A percentile compares a stretch with the other conserved stretches of the same genome.
Evolutionary conservation across 192 early-diverging fungal species (phyloP).

Genomic region (Backusella luteola): DNA sequence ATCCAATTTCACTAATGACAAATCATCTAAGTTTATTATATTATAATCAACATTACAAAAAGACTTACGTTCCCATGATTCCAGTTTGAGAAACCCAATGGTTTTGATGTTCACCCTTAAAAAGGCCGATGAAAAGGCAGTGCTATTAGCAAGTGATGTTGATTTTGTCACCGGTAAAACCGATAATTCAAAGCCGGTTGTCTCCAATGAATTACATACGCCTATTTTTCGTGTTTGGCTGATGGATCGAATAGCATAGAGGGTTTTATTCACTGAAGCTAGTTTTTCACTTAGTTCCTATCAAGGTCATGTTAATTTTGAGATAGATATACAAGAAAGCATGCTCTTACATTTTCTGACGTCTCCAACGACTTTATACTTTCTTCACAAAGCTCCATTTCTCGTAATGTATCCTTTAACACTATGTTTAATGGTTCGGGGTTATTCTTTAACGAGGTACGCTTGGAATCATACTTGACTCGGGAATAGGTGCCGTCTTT

Average conservation of each 20-base stretch:
- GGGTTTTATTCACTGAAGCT: neutral
- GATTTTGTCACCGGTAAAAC: neutral
- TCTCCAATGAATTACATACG: neutral
- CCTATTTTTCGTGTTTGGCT: neutral
- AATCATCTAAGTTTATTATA: too few species aligned
- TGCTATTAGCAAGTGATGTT: neutral
- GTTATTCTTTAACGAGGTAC: neutral
- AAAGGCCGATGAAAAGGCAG: neutral
- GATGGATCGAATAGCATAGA: neutral
- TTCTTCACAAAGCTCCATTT: conserved; percentile 5
- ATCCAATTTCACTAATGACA: neutral
- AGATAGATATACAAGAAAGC: neutral
- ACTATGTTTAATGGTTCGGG: neutral
- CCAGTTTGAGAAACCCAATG: neutral
- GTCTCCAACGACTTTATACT: neutral
- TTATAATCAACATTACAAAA: neutral
- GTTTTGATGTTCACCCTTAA: neutral
- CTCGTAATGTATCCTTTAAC: neutral
- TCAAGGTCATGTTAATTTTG: neutral
- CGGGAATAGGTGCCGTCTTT: neutral
- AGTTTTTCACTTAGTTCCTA: neutral
- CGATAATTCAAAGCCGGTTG: neutral
- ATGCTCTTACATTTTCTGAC: neutral
- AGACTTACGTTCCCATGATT: neutral
- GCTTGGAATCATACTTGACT: neutral